Conservation (phyloP, 768 basidiomycete genomes). For the Lactifluus volemus region DNA sequence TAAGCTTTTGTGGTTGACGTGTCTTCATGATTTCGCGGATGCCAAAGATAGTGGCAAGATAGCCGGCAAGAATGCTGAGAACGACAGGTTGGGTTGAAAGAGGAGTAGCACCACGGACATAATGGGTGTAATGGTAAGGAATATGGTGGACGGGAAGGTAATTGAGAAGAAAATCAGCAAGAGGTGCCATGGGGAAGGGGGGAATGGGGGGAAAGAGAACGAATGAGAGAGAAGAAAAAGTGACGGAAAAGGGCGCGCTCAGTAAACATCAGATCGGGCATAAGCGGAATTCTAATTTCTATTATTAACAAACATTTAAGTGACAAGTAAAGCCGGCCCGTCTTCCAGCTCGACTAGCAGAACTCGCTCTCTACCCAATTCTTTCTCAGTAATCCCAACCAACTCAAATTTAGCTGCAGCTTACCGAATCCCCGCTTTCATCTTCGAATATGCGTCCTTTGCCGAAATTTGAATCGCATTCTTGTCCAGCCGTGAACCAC, state of each 20-base stretch:
- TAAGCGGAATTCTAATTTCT: slow-evolving; percentile 6
- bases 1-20: slow-evolving; percentile 64
- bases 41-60: slow-evolving; percentile 85
- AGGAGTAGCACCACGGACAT: slow-evolving; percentile 69
- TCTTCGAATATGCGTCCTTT: slow-evolving; percentile 38
- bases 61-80: slow-evolving; percentile 56
- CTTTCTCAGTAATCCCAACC: not conserved
- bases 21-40: slow-evolving; percentile 79
- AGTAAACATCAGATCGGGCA: not conserved
- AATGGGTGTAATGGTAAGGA: slow-evolving; percentile 48
- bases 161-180: slow-evolving; percentile 64
- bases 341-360: slow-evolving; percentile 43
- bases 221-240: slow-evolving; percentile 14
- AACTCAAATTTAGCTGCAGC: slow-evolving; percentile 3
- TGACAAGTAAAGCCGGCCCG: slow-evolving; percentile 49
- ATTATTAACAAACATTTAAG: slow-evolving; percentile 24
- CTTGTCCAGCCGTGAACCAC: slow-evolving; percentile 36
- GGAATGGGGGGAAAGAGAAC: not conserved
- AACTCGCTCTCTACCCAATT: slow-evolving; percentile 34
- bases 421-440: slow-evolving; percentile 36
- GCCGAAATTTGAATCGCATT: slow-evolving; percentile 36
- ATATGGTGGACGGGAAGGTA: slow-evolving; percentile 45
- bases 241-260: not conserved
- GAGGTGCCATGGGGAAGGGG: slow-evolving; percentile 46
- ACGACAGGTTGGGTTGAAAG: slow-evolving; percentile 72